Base-by-base conservation (phyloP, 2,329 filamentous ascomycete genomes). In the Lachnellula occidentalis region DNA sequence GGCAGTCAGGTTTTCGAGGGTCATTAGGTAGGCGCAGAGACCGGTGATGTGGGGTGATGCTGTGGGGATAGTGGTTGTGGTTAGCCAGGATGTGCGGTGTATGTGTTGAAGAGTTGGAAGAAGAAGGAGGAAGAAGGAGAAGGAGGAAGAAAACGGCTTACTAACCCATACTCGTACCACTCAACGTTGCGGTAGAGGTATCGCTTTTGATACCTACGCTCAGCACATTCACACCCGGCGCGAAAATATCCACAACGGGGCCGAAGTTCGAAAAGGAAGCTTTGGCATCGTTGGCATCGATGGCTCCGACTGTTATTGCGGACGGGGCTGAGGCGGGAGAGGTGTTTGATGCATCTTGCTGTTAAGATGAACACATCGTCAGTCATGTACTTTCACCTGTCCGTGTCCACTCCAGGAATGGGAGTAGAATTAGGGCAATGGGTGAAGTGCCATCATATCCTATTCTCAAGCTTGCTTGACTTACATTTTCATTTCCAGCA, bases 1-100 rank as follows among this genome's bases (percentile, higher is more conserved):
- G 4, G 66, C 70, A 42, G 53, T 67, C 56, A 72, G 66, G 1
- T 69, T 70, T 58, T 76, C 73, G 1, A 74, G 59, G 2, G 63
- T 66, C 73, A 88, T 83, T 31, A 89, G 71, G 70, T 88, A 89
- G 31, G 83, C 84, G 12, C 82, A 83, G 4, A 89, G 73, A 45
- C 86, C 86, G 43, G 82, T 78, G 51, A 88, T 77, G 66, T 88
- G 85, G 2, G 86, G 86, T 15, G 78, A 78, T 27, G 86, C 83
- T 80, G 76, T 43, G 24, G 22, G 22, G 22, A 6, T 24, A 24
- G 5, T 24, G 5, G 5, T 1, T 24, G 4, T 24, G 3, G 24
- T 22, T n/a, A n/a, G n/a, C n/a, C n/a, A n/a, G 22, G 22, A 5
- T 24, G 24, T 24, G 5, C 7, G 5, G 5, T 5, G 5, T 24